Evolutionary conservation across 768 basidiomycete genomes (phyloP), one percentile per base, ranked within the genome.

Genomic region (Trametes coccinea): DNA sequence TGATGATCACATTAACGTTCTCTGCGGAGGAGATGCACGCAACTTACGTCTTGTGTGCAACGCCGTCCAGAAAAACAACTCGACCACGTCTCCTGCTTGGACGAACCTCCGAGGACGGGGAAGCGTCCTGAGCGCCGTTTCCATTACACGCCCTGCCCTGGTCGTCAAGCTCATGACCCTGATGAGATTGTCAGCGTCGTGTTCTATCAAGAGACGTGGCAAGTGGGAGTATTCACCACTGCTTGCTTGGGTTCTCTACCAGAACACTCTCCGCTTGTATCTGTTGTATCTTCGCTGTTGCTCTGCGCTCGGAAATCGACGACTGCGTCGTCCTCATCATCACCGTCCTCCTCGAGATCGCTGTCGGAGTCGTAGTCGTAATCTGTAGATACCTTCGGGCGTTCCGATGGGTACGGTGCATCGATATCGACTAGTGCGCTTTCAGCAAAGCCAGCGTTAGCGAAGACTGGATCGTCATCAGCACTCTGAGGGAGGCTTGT

Each of bases 21-120:
- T 9, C 34, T 22, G 37, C 6, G 8, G 29, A 33, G 11, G 16
- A 37, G 1, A 37, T 37, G 11, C 5, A 7, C 10, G 37, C 4
- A n/a, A 61, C 60, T 14, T 9, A 61, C 60, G 60, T 61, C 13
- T 29, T 33, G 31, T 61, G 30, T 4, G 60, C 60, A 41, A 61
- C 37, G 34, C 54, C 54, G 16, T 61, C 54, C 0, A 61, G 30
- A 37, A 50, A 51, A 5, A 61, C 48, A 13, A 61, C 54, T 4
- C 48, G 39, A 4, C 60, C 60, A n/a, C 30, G 53, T 22, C 22
- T 22, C 14, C 33, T 22, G 16, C 41, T 40, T 2, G 29, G 29
- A 39, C n/a, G 31, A 17, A 9, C 22, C n/a, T 11, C 4, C 11
- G 8, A 8, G 22, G 45, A 10, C 22, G 13, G n/a, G 2, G 2